Evolutionary conservation across 352 stramenopile species (phyloP).

Genomic region (Saprolegnia diclina): DNA sequence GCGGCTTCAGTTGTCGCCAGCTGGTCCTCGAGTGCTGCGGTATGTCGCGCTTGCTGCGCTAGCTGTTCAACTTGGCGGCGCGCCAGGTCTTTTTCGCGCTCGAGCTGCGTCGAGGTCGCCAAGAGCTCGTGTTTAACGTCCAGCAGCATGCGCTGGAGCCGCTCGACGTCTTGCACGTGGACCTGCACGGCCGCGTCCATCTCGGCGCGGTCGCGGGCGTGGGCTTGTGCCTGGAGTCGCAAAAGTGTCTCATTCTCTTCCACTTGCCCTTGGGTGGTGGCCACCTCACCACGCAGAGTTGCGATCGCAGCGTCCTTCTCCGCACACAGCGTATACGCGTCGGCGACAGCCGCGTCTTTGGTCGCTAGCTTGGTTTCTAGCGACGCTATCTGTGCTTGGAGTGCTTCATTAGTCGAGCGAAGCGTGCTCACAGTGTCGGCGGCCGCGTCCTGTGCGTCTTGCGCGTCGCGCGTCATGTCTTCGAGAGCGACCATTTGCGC

Average conservation of each 20-base stretch:
- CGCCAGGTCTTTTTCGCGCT: constrained; percentile 1
- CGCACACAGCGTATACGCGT: neutral
- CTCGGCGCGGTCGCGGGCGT: neutral
- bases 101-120: neutral
- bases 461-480: too few species aligned
- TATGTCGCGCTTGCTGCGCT: neutral
- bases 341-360: too few species aligned
- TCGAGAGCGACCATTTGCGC: too few species aligned
- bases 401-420: too few species aligned
- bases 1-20: neutral
- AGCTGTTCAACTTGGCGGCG: neutral
- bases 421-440: too few species aligned
- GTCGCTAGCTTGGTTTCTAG: too few species aligned
- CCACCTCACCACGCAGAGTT: neutral
- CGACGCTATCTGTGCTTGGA: too few species aligned
- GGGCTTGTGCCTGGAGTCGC: neutral
- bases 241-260: neutral
- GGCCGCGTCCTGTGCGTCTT: too few species aligned
- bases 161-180: neutral
- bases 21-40: neutral
- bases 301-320: neutral
- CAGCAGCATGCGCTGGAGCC: neutral
- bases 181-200: neutral
- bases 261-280: neutral
- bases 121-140: neutral